Evolutionary conservation across 2,329 filamentous ascomycete species (phyloP), one percentile per base, ranked within the genome.

Genomic region (Aspergillus sp.): DNA sequence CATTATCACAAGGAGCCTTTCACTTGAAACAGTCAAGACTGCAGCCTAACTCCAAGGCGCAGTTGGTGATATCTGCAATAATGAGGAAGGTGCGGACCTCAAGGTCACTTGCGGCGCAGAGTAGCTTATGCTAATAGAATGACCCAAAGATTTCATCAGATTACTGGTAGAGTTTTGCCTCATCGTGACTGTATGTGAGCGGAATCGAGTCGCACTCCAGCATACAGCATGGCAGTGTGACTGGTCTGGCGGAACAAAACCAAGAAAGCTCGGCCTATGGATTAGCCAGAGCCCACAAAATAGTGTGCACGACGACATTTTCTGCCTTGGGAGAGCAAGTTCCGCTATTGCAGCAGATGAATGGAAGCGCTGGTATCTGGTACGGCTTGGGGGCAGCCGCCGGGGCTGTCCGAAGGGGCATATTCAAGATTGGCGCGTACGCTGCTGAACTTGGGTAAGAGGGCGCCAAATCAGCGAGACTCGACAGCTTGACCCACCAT

Each of bases 11-110:
- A 12, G 36, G 12, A 26, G 6, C 26, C n/a, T 4, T 4, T 26
- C 19, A 7, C 26, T 9, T 4, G 3, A 27, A 10, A 28, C 10
- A 26, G 19, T 27, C 19, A 2, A 19, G 6, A 8, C 19, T 8
- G 19, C 8, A 26, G 36, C 19, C 36, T 28, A 19, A 41, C 42
- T 38, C 19, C 38, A 52, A 54, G 52, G 57, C 56, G 57, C 56
- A 57, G 58, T 61, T 61, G 58, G 57, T 61, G 57, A 62, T 58
- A 55, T 46, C 47, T 51, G 49, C 45, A 48, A 50, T 47, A 35
- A 41, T 28, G 19, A 19, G 5, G n/a, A 19, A 36, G 19, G 9
- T 19, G 34, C 34, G 19, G n/a, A 19, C 10, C n/a, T 12, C 10
- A 36, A 5, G 9, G 8, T 12, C 10, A n/a, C 19, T 10, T 19